Evolutionary conservation across 2,329 filamentous ascomycete genomes (phyloP), one percentile per base, ranked within the genome.

Genomic region (Aspergillus awamori): DNA sequence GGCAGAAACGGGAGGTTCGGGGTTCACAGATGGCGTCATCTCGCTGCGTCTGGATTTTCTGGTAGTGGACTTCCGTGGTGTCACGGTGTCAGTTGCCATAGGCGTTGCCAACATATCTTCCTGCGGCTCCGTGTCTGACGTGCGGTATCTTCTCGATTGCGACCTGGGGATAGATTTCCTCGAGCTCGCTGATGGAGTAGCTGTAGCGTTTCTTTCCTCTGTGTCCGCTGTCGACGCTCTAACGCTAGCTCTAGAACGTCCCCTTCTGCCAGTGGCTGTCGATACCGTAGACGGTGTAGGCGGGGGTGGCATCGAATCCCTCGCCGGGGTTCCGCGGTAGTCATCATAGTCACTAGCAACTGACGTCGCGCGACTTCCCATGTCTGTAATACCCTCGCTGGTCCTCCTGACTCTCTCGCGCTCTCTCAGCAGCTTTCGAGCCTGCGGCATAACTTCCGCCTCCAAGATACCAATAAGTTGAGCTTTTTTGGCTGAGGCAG

Each of bases 401-500:
- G 92, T 93, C 63, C 94, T 88, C 80, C 93, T 93, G 13, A 93
- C 93, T 60, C 88, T 86, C 45, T 90, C 88, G 69, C 90, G 87
- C 56, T 89, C 87, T 11, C 86, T 85, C 33, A 96, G 83, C 24
- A 98, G 85, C 76, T 89, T 91, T 67, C 86, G 86, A 2, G 92
- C 89, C 69, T 94, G 89, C 0, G 94, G 90, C 4, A 91, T 79
- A 28, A 99, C 85, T 65, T 95, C 82, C 33, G 90, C 83, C 72
- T 89, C 88, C 77, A 99, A 93, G 51, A 98, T 87, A 7, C 90
- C 87, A 62, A 99, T 84, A 22, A 99, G 87, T 72, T 96, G 89
- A 0, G 87, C 81, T 81, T 99, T 99, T 81, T 98, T 99, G 11
- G 95, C 93, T 4, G 89, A 93, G 0, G 92, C 89, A 5, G 93